These are phyloP conservation scores for Misopates orontium DNA, from an alignment of 257 asterid species.

Conservation along the genomic window DNA sequence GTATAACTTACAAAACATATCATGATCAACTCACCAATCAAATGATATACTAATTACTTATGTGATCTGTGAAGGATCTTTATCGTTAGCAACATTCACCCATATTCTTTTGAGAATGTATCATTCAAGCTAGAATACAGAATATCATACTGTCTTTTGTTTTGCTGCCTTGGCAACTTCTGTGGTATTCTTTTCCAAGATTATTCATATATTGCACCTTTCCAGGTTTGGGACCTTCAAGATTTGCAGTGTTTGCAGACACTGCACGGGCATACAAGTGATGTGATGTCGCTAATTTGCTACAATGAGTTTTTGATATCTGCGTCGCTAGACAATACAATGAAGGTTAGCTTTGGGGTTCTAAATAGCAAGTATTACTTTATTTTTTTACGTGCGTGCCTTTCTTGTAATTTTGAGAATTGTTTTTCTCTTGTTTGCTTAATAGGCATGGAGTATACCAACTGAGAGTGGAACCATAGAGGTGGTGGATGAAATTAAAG, in stretches of 20 bases:
- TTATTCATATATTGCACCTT: no score
- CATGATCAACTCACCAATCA: no score
- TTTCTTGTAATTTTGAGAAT: neutral
- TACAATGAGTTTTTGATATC: constrained; percentile 54
- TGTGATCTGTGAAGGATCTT: neutral
- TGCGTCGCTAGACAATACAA: constrained; percentile 60
- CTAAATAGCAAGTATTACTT: neutral
- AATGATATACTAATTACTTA: neutral
- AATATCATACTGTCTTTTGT: neutral
- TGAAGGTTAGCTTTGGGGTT: constrained; percentile 43
- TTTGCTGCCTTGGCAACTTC: neutral
- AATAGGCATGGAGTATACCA: constrained; percentile 43
- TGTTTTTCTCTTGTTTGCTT: neutral
- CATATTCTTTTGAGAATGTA: no score
- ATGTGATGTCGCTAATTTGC: constrained; percentile 52
- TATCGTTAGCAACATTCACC: no score
- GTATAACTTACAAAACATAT: no score
- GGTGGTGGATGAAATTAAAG: constrained; percentile 37
- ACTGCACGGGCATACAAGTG: constrained; percentile 46
- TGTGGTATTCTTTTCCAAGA: no score
- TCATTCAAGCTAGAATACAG: no score
- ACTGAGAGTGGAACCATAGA: constrained; percentile 43
- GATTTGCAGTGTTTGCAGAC: constrained; percentile 54
- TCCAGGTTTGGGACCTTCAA: constrained; percentile 64
- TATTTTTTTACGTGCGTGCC: neutral